Evolutionary conservation across 2,329 filamentous ascomycete genomes (phyloP).

Genomic region (Colletotrichum higginsianum): DNA sequence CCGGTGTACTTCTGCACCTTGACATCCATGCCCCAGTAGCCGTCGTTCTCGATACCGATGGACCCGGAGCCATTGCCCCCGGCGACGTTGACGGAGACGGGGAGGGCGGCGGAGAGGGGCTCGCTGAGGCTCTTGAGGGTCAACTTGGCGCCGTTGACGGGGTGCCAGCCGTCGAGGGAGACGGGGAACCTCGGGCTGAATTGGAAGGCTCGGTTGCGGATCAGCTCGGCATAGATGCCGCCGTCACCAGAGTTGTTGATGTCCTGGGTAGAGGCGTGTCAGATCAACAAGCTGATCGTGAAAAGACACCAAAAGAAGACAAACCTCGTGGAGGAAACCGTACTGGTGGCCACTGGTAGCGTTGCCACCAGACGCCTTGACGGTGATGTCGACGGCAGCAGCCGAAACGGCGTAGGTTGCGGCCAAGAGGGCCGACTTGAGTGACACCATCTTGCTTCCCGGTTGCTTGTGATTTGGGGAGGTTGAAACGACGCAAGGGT

Average conservation of each 20-base stretch:
- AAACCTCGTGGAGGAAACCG: constrained; percentile 62
- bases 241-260: constrained; percentile 81
- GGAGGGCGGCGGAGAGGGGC: constrained; percentile 67
- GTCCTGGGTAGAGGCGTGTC: constrained; percentile 56
- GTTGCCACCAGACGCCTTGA: constrained; percentile 57
- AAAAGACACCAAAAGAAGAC: not conserved
- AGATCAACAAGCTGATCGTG: not conserved
- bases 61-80: constrained; percentile 48
- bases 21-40: constrained; percentile 72
- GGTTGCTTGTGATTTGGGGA: constrained; percentile 3
- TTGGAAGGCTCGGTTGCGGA: constrained; percentile 81
- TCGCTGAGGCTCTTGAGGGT: constrained; percentile 61
- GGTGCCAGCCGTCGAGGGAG: constrained; percentile 62
- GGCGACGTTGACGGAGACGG: constrained; percentile 65
- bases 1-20: constrained; percentile 63
- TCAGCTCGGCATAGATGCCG: constrained; percentile 80
- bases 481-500: constrained; percentile 34
- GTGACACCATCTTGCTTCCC: constrained; percentile 40
- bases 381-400: constrained; percentile 59
- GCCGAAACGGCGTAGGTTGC: constrained; percentile 44
- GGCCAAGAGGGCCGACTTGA: constrained; percentile 44
- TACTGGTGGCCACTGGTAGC: constrained; percentile 61
- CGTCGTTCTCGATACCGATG: constrained; percentile 66
- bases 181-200: constrained; percentile 58
- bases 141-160: constrained; percentile 60